These are phyloP conservation scores for Ustilago tritici DNA, from an alignment of 1,284 basidiomycete species.

Conservation along the genomic window DNA sequence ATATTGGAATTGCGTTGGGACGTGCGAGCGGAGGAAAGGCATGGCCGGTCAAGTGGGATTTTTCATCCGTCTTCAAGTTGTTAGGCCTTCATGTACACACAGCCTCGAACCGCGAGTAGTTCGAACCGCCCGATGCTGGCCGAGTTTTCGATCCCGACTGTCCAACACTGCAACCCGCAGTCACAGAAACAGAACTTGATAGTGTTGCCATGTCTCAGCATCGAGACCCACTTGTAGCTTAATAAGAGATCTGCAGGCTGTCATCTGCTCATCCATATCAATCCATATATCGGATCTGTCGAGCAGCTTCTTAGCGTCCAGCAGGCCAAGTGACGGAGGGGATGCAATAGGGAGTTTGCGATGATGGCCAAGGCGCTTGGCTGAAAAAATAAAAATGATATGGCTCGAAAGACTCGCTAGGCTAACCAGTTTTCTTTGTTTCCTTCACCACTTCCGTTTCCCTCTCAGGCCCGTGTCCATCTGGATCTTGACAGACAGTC, in stretches of 20 bases:
- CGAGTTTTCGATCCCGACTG: slow-evolving; percentile 8
- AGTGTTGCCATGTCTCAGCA: slow-evolving; percentile 2
- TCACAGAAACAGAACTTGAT: background rate
- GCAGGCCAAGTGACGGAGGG: background rate
- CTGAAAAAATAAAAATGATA: slow-evolving; percentile 31
- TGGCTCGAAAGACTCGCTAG: slow-evolving; percentile 31
- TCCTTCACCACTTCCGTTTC: background rate
- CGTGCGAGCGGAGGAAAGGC: slow-evolving; percentile 8
- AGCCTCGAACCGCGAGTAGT: background rate
- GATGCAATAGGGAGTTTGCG: background rate
- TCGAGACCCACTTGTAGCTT: slow-evolving; percentile 7
- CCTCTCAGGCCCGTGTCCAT: slow-evolving; percentile 3
- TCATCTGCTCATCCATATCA: background rate
- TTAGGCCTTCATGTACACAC: too few species aligned
- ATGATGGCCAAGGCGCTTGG: background rate
- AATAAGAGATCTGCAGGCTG: background rate
- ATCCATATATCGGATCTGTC: background rate
- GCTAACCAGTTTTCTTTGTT: slow-evolving; percentile 1
- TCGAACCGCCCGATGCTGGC: background rate
- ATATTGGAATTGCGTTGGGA: background rate
- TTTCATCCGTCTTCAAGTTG: too few species aligned
- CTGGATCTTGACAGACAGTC: background rate
- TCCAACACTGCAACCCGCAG: slow-evolving; percentile 5
- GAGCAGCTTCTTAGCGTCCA: background rate
- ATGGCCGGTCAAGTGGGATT: slow-evolving; percentile 1